Base-by-base conservation (phyloP, 371 early-diverging fungal genomes). In the Syncephalis plumigaleata region DNA sequence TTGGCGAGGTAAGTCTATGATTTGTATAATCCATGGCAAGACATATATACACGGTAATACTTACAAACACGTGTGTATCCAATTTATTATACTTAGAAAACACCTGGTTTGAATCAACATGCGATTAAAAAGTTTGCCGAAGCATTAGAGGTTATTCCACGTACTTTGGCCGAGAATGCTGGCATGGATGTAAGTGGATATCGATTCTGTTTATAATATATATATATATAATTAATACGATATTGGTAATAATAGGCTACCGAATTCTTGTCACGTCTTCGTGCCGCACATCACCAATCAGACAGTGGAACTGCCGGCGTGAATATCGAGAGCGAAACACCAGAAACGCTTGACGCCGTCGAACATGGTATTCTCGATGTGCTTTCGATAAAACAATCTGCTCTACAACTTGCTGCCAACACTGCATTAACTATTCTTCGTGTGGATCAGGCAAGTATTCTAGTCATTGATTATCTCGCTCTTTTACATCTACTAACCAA, bases 81-180 rank as follows among this genome's bases (percentile, higher is more conserved):
- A 36, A 20, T 37, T 43, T 21, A 22, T n/a, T 27, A n/a, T 36
- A 27, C 5, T 42, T 57, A 72, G 53, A 84, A 84, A 66, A 97
- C 95, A 3, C 79, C 94, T 45, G 95, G 94, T 27, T 63, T 95
- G 48, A 88, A 88, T 65, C 96, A 95, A 65, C 89, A 94, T 57
- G 86, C 93, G 18, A 88, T 98, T 59, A 86, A 91, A 60, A 86
- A 86, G 61, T 98, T 85, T 70, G 94, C 90, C 24, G 91, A 96
- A 62, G 84, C 97, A 8, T 71, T 98, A 39, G 94, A 95, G 60
- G 87, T 91, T 9, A 79, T 97, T 50, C 93, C 98, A 26, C 74
- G 92, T 52, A 96, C 95, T 5, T 70, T 98, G 54, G 85, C 88
- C 40, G 95, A 95, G 56, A 96, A 94, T 60, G 92, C 89, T 36